Percentiles rank a stretch among this genome's conserved stretches.
These are phyloP conservation scores for Metschnikowia henanensis DNA, from an alignment of 805 yeast genomes.

Conservation along the genomic window DNA sequence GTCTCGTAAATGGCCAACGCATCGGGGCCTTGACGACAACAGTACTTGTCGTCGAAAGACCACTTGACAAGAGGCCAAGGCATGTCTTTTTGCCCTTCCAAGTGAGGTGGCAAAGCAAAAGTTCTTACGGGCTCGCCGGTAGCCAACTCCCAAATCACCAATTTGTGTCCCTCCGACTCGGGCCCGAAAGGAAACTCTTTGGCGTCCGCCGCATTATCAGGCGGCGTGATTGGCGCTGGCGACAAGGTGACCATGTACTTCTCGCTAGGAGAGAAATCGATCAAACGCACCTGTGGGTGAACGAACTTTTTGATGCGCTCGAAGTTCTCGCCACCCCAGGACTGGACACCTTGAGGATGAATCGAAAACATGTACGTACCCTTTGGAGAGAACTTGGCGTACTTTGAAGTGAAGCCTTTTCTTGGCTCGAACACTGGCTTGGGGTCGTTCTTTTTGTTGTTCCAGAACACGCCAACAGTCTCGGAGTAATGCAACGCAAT, in stretches of 20 bases:
- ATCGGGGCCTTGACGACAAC: slow-evolving; percentile 94
- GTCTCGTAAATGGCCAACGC: slow-evolving; percentile 90
- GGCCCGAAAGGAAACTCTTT: slow-evolving; percentile 79
- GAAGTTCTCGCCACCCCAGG: slow-evolving; percentile 92
- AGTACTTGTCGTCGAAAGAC: slow-evolving; percentile 89
- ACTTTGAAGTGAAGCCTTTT: slow-evolving; percentile 83
- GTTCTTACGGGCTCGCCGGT: slow-evolving; percentile 85
- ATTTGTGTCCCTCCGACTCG: slow-evolving; percentile 88
- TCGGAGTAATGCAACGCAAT: slow-evolving; percentile 77
- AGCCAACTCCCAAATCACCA: slow-evolving; percentile 88
- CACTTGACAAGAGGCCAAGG: slow-evolving; percentile 97
- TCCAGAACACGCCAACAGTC: slow-evolving; percentile 84
- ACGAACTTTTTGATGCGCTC: slow-evolving; percentile 72
- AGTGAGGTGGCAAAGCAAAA: slow-evolving; percentile 81
- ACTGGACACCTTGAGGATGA: slow-evolving; percentile 92
- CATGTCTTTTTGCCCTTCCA: slow-evolving; percentile 66
- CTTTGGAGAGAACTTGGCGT: slow-evolving; percentile 87
- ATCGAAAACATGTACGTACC: slow-evolving; percentile 87
- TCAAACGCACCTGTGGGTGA: slow-evolving; percentile 86
- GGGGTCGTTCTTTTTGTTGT: slow-evolving; percentile 68
- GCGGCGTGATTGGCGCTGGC: slow-evolving; percentile 74
- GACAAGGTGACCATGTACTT: slow-evolving; percentile 88
- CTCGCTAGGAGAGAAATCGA: slow-evolving; percentile 93
- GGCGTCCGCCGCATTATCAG: slow-evolving; percentile 60
- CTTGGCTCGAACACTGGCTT: slow-evolving; percentile 79